phyloP scores from a whole-genome alignment of 768 basidiomycete species.

The Mycena olivaceomarginata region DNA sequence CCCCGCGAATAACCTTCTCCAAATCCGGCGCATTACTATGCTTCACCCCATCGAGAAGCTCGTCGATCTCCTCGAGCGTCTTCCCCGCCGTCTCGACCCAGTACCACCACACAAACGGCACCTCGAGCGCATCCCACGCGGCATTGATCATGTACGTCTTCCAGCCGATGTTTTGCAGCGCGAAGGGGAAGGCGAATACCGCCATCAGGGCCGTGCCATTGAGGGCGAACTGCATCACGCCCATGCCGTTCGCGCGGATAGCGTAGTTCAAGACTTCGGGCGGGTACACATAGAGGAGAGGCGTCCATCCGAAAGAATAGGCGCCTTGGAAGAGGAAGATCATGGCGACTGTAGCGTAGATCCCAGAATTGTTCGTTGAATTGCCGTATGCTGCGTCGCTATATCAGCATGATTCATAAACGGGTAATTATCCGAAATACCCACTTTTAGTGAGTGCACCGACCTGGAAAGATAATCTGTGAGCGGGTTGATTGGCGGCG shows the following conservation, averaged over 20 bases:
- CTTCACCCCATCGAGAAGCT: slow-evolving; percentile 46
- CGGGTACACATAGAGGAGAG: slow-evolving; percentile 48
- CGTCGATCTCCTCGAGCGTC: slow-evolving; percentile 49
- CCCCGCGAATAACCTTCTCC: slow-evolving; percentile 43
- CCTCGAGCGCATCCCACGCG: slow-evolving; percentile 47
- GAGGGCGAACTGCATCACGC: slow-evolving; percentile 43
- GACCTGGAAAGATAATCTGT: not conserved
- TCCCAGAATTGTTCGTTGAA: slow-evolving; percentile 47
- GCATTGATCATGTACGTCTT: slow-evolving; percentile 51
- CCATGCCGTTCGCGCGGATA: slow-evolving; percentile 50
- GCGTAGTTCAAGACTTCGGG: slow-evolving; percentile 48
- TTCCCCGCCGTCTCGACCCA: slow-evolving; percentile 49
- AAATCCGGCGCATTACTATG: slow-evolving; percentile 46
- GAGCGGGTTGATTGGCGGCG: not conserved
- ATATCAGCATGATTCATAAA: not conserved
- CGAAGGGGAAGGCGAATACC: slow-evolving; percentile 48
- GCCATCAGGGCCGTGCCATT: slow-evolving; percentile 48
- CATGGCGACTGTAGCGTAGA: slow-evolving; percentile 47
- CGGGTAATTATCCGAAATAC: not conserved
- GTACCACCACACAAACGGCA: slow-evolving; percentile 44
- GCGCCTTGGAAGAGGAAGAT: slow-evolving; percentile 51
- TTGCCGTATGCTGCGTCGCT: slow-evolving; percentile 41
- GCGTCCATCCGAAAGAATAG: slow-evolving; percentile 50
- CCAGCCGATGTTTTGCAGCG: slow-evolving; percentile 46
- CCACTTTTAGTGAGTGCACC: slow-evolving; percentile 48